phyloP scores from a whole-genome alignment of 331 rosid genomes.

The Pyrus hybrid region DNA sequence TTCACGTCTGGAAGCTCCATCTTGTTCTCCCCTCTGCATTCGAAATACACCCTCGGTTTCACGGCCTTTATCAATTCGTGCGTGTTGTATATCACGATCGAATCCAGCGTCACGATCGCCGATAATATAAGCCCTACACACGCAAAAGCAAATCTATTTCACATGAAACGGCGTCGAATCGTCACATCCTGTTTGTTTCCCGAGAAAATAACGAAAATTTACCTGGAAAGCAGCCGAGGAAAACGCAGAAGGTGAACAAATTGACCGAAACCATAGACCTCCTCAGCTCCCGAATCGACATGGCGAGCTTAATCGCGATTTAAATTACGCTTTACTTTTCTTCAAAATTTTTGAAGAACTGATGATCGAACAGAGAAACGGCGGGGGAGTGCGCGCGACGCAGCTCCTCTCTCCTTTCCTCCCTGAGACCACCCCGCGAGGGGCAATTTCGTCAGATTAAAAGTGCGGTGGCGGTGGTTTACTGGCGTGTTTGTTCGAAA shows the following conservation, averaged over 20 bases:
- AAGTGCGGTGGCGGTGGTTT: not conserved
- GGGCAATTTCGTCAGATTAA: not conserved
- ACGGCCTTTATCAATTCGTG: constrained; percentile 51
- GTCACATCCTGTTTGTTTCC: not conserved
- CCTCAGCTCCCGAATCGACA: constrained; percentile 34
- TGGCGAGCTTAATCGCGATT: not conserved
- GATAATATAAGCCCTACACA: constrained; percentile 38
- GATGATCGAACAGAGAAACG: not conserved
- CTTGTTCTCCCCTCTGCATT: constrained; percentile 57
- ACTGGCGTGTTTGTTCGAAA: not conserved
- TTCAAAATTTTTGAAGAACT: too few species aligned
- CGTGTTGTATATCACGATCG: constrained; percentile 59
- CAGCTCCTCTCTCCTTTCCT: not conserved
- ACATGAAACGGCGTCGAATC: not conserved
- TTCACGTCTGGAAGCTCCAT: constrained; percentile 64
- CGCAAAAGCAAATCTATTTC: not conserved
- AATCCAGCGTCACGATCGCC: constrained; percentile 59
- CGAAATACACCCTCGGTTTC: constrained; percentile 66
- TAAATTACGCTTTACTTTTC: too few species aligned
- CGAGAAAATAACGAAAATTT: not conserved
- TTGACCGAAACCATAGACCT: constrained; percentile 21
- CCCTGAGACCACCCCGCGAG: not conserved
- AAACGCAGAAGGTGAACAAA: constrained; percentile 23
- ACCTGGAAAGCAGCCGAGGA: constrained; percentile 56
- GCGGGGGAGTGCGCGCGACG: constrained; percentile 5